Evolutionary conservation across 371 early-diverging fungal species (phyloP).

Genomic region (Mucor sp.): DNA sequence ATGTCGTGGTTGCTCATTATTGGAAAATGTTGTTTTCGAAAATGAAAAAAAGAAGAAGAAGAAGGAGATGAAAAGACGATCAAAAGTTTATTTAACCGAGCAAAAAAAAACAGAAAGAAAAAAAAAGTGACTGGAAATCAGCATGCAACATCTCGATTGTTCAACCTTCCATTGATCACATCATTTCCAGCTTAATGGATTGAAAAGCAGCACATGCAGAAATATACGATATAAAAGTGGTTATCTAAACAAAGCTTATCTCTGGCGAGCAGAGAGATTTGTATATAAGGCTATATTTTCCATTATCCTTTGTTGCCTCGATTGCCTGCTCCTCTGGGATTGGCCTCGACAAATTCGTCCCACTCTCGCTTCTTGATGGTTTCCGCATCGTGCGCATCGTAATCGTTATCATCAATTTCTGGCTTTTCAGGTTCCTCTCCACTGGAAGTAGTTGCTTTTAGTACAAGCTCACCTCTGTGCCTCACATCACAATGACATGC

Average conservation of each 20-base stretch:
- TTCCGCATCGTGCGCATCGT: constrained; percentile 80
- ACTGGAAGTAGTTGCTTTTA: constrained; percentile 15
- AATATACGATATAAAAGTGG: not conserved
- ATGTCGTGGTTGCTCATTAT: constrained; percentile 49
- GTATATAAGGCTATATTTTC: not conserved
- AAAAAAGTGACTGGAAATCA: constrained; percentile 2
- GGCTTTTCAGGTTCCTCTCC: constrained; percentile 66
- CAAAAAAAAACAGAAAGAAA: not conserved
- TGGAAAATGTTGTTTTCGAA: not conserved
- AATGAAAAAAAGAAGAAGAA: not conserved
- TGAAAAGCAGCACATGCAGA: not conserved
- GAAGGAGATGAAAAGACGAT: not conserved
- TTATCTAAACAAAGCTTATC: not conserved
- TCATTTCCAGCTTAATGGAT: not conserved
- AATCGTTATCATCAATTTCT: constrained; percentile 77
- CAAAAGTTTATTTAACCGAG: not conserved
- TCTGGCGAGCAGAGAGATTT: not conserved
- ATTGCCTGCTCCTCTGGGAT: constrained; percentile 89
- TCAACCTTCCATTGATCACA: not conserved
- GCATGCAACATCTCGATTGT: not conserved
- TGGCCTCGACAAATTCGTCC: constrained; percentile 94
- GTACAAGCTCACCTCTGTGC: not conserved
- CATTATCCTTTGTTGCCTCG: constrained; percentile 48
- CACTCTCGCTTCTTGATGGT: constrained; percentile 82
- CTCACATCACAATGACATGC: not conserved